A percentile compares a stretch with the other conserved stretches of the same genome.
phyloP scores from a whole-genome alignment of 352 stramenopile genomes.

The Pythium biforme region DNA sequence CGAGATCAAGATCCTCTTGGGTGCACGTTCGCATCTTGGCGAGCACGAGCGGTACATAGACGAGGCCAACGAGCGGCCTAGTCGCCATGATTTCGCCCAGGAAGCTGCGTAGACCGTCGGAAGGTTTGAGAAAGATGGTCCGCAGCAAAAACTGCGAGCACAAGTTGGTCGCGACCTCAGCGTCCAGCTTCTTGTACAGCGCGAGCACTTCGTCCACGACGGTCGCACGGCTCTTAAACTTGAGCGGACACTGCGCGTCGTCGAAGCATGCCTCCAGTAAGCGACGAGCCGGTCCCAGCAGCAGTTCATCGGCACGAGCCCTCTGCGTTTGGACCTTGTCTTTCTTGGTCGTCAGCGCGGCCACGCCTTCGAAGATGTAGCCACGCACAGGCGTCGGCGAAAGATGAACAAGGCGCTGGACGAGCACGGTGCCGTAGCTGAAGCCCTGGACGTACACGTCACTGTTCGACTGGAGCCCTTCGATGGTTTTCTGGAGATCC shows the following conservation, averaged over 20 bases:
- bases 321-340: not conserved
- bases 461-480: conserved; percentile 13
- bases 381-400: conserved; percentile 7
- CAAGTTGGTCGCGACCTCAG: conserved; percentile 6
- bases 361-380: conserved; percentile 31
- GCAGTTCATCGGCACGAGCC: not conserved
- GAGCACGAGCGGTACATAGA: not conserved
- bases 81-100: not conserved
- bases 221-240: conserved; percentile 4
- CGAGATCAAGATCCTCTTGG: not conserved
- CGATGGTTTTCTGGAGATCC: conserved; percentile 33
- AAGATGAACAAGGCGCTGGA: conserved; percentile 29
- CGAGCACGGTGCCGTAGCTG: conserved; percentile 29
- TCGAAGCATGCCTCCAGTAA: conserved; percentile 18
- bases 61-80: not conserved
- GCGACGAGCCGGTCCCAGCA: not conserved
- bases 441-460: conserved; percentile 34
- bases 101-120: not conserved
- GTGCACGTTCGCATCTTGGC: conserved; percentile 12
- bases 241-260: conserved; percentile 11
- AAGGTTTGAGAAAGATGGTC: not conserved
- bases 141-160: conserved; percentile 13
- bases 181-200: conserved; percentile 12
- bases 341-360: conserved; percentile 4
- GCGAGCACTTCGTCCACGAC: conserved; percentile 9